Evolutionary conservation across 2,329 filamentous ascomycete species (phyloP).

Genomic region (Talaromyces funiculosus): DNA sequence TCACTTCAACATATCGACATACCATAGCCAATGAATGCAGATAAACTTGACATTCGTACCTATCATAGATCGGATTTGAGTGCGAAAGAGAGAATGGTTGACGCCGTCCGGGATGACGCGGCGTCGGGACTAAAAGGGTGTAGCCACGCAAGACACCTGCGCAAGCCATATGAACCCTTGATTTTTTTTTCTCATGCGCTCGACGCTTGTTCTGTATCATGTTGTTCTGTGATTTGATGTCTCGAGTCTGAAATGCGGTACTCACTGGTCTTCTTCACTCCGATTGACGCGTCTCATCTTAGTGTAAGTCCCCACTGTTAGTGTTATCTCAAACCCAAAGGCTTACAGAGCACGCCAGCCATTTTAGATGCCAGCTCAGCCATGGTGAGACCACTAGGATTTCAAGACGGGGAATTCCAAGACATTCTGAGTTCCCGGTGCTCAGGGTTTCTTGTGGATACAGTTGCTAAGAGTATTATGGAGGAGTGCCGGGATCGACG

Average conservation of each 20-base stretch:
- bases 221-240: neutral
- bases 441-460: neutral
- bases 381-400: neutral
- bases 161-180: constrained; percentile 4
- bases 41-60: neutral
- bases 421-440: neutral
- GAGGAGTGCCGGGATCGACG: neutral
- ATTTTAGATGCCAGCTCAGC: neutral
- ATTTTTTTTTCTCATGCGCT: neutral
- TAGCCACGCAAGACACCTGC: constrained; percentile 11
- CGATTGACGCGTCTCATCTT: neutral
- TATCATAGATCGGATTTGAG: neutral
- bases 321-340: neutral
- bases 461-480: neutral
- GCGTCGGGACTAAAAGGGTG: neutral
- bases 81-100: neutral
- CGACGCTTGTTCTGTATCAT: neutral
- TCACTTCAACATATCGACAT: too few species aligned
- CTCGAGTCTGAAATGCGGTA: neutral
- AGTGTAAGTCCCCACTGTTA: neutral
- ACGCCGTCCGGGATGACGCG: neutral
- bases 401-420: neutral
- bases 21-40: too few species aligned
- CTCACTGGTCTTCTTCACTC: neutral
- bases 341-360: neutral